phyloP scores from a whole-genome alignment of 495 filamentous ascomycete species.

The Astrothelium macrocarpum region DNA sequence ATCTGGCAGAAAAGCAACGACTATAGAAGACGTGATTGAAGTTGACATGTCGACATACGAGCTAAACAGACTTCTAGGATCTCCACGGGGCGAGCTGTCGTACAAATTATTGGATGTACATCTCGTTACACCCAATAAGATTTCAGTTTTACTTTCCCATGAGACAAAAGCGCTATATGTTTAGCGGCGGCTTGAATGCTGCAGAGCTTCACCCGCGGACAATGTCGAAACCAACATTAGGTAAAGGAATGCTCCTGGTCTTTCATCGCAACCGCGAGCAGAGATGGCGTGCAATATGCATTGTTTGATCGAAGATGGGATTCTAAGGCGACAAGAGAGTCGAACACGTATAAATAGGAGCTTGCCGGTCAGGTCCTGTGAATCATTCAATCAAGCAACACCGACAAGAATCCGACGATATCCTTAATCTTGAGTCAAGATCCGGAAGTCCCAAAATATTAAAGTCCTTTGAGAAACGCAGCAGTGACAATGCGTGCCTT shows the following conservation, averaged over 20 bases:
- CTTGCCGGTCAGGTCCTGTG: not conserved
- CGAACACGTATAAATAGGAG: not conserved
- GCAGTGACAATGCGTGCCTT: not conserved
- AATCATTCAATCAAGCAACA: not conserved
- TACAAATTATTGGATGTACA: not conserved
- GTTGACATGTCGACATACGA: not conserved
- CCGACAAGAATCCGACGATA: not conserved
- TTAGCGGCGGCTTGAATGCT: not conserved
- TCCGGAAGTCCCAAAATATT: not conserved
- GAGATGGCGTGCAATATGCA: not conserved
- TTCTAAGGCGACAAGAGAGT: not conserved
- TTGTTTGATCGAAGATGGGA: not conserved
- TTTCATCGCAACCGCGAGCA: not conserved
- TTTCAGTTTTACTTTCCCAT: not conserved
- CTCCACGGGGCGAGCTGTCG: not conserved
- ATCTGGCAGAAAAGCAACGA: not conserved
- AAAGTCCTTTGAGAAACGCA: not conserved
- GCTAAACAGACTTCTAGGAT: not conserved
- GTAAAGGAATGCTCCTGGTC: not conserved
- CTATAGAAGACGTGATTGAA: slow-evolving; percentile 1
- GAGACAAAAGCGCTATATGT: not conserved
- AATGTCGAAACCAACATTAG: not conserved
- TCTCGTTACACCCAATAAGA: not conserved
- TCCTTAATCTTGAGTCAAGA: not conserved
- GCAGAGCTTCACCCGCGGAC: not conserved